Evolutionary conservation across 1,139 yeast genomes (phyloP), one percentile per base, ranked within the genome.

Genomic region (Yamadazyma triangularis): DNA sequence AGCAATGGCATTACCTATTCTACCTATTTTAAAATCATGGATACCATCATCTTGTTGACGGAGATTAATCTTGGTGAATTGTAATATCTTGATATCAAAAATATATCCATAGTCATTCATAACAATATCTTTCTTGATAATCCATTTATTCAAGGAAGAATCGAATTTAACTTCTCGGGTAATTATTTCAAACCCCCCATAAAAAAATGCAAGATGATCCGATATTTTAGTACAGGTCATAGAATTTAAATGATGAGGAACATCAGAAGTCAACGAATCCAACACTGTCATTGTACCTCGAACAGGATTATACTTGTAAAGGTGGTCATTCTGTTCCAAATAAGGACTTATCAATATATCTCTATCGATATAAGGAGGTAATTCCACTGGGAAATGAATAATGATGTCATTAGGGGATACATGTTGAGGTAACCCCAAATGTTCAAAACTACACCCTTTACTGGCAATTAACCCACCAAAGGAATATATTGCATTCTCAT

Each of bases 331-430:
- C 18, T 49, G 57, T 12, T 44, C 40, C 47, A 68, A 39, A 31
- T 51, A 58, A 2, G 73, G 74, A 34, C 56, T 63, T 29, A 51
- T 41, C 14, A 68, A 39, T 15, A 66, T 44, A n/a, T 56, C 57
- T 24, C 49, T 44, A 39, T 59, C 58, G 18, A 68, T 49, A 36
- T 55, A 58, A 2, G 73, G 73, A 2, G 74, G 74, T 20, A 65
- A 41, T 10, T 60, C 60, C 27, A 58, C 56, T 4, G 70, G 64
- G 27, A 68, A 58, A 31, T 62, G 50, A 1, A 68, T 60, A 4
- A 70, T 62, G 4, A 68, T 55, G 23, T 48, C 53, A 4, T 47
- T 41, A 4, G 59, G 47, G 28, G 56, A 58, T 4, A 56, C 53
- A 27, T 55, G 47, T 5, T 34, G 38, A 1, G 73, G 73, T 8